Percentiles rank a stretch among this genome's conserved stretches.
Evolutionary conservation across 139 green algal genomes (phyloP).

Genomic region (Pedinophyceae sp.): DNA sequence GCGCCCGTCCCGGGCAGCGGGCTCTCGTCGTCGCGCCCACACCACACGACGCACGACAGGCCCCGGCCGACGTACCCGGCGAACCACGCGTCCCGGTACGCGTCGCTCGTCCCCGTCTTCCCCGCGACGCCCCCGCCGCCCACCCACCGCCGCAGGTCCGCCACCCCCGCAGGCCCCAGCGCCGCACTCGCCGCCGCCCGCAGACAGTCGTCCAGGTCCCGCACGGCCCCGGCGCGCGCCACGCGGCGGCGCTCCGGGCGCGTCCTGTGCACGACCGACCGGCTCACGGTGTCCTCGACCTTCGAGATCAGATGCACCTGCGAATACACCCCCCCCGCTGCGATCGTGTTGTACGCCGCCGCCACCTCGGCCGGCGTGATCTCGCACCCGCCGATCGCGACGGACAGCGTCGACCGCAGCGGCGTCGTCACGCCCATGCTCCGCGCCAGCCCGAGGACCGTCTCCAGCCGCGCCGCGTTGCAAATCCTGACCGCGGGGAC

Average conservation of each 20-base stretch:
- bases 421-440: conserved; percentile 16
- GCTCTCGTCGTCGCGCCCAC: not conserved
- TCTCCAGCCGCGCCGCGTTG: conserved; percentile 19
- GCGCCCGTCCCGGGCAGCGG: not conserved
- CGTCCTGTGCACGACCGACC: not conserved
- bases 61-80: not conserved
- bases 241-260: not conserved
- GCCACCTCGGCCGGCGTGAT: conserved; percentile 29
- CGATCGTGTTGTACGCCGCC: conserved; percentile 26
- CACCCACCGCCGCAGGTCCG: not conserved
- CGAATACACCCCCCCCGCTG: conserved; percentile 2
- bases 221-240: too few species aligned
- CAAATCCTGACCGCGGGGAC: conserved; percentile 33
- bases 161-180: too few species aligned
- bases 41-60: not conserved
- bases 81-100: not conserved
- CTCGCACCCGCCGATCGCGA: conserved; percentile 28
- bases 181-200: too few species aligned
- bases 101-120: not conserved
- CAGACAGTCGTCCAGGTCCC: not conserved
- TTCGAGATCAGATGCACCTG: not conserved
- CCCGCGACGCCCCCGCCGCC: not conserved
- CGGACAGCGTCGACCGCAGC: conserved; percentile 19
- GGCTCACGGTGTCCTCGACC: not conserved
- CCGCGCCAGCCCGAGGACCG: conserved; percentile 14